phyloP scores from a whole-genome alignment of 208 protist species.

The Acanthamoeba rhysodes region DNA sequence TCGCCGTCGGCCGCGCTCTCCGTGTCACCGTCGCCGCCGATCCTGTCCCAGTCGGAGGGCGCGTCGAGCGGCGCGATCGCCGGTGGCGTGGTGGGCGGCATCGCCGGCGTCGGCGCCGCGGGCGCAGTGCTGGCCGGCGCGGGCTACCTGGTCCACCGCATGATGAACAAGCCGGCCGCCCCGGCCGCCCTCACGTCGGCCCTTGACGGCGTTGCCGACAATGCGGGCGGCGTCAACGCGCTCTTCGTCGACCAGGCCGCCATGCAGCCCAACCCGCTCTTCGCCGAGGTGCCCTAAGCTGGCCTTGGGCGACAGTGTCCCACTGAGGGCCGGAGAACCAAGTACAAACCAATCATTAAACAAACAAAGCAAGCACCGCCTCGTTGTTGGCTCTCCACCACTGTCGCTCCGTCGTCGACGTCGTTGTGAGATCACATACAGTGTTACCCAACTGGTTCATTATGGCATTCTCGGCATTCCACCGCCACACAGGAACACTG shows the following conservation, averaged over 20 bases:
- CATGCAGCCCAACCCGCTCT: slow-evolving; percentile 24
- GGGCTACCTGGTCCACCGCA: neutral
- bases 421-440: too few species aligned
- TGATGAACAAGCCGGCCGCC: neutral
- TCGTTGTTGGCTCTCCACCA: too few species aligned
- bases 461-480: too few species aligned
- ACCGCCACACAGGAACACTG: too few species aligned
- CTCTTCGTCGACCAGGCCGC: neutral
- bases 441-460: too few species aligned
- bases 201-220: neutral
- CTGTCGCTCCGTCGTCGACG: too few species aligned
- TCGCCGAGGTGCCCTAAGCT: neutral
- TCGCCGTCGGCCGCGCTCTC: neutral
- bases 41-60: neutral
- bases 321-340: too few species aligned
- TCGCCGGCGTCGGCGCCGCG: neutral
- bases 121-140: neutral
- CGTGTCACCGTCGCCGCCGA: neutral
- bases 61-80: neutral
- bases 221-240: neutral
- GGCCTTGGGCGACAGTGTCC: too few species aligned
- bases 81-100: neutral
- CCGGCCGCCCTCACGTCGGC: neutral
- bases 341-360: too few species aligned
- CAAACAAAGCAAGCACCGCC: too few species aligned